Base-by-base conservation (phyloP, 2,329 filamentous ascomycete genomes). In the Pestalotiopsis sp. region DNA sequence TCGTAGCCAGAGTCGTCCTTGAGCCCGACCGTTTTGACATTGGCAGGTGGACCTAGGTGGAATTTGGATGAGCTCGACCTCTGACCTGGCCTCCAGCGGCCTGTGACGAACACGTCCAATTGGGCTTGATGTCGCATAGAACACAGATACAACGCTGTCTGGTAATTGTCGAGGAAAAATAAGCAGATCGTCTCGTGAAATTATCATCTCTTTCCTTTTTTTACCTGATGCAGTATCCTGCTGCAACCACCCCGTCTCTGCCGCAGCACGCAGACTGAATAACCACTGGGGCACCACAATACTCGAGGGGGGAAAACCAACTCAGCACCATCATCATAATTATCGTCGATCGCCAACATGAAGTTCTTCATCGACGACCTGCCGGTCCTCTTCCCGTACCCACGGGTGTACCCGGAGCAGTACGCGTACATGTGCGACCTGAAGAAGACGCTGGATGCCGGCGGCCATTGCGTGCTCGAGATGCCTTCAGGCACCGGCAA, bases 401-500 rank as follows among this genome's bases (percentile, higher is more conserved):
- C 80, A 56, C 77, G 78, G 66, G 81, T 82, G 68, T 82, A 82
- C 57, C 80, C 92, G 71, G 90, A 92, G 80, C 90, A 92, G 84
- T 91, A 91, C 90, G 88, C 88, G 71, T 92, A 95, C 83, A 95
- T 95, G 92, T 93, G 91, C 78, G 92, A 94, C 84, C 88, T 95
- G 80, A 95, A 95, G 80, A 88, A 85, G 80, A 98, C 96, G 23
- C 91, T 99, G 76, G 96, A 99, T 86, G 92, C 92, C 23, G 93
- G 93, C 66, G 97, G 96, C 70, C 94, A 99, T 82, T 98, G 95
- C 80, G 95, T 99, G 25, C 84, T 99, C 75, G 96, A 99, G 83
- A 99, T 99, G 96, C 96, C 96, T 81, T 99, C 96, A 69, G 96
- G 96, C 58, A 99, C 96, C 27, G 96, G 96, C 70, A 99, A 99